phyloP scores from a whole-genome alignment of 352 stramenopile genomes.

The Pythium aphanidermatum region DNA sequence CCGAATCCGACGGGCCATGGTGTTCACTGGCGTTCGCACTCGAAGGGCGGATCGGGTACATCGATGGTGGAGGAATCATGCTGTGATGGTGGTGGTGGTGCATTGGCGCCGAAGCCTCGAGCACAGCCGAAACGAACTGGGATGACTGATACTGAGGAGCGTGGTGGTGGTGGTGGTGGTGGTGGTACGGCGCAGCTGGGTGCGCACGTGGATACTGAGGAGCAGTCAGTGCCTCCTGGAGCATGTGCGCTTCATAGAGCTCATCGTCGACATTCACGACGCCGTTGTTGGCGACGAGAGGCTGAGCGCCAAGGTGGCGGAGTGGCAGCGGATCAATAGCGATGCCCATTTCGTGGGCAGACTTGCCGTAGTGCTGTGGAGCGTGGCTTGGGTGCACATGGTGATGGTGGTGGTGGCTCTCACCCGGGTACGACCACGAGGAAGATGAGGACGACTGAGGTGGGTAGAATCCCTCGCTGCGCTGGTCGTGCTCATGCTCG shows the following conservation, averaged over 20 bases:
- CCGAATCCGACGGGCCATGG: slow-evolving; percentile 18
- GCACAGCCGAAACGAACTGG: slow-evolving; percentile 18
- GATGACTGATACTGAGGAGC: slow-evolving; percentile 14
- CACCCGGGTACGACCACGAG: slow-evolving; percentile 8
- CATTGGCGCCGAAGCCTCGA: slow-evolving; percentile 14
- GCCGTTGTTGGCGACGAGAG: background rate
- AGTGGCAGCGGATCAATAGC: slow-evolving; percentile 17
- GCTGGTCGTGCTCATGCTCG: background rate
- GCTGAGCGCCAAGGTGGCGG: slow-evolving; percentile 10
- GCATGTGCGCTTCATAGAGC: slow-evolving; percentile 29
- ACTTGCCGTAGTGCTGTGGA: slow-evolving; percentile 4
- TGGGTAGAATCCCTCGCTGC: slow-evolving; percentile 9
- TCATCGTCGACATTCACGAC: slow-evolving; percentile 18
- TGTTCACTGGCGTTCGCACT: slow-evolving; percentile 8
- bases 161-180: slow-evolving; percentile 10
- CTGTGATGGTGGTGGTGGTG: slow-evolving; percentile 11
- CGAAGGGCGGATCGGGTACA: slow-evolving; percentile 1
- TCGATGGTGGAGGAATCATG: no score
- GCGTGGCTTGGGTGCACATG: slow-evolving; percentile 2
- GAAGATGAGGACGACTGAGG: background rate
- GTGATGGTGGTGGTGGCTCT: background rate
- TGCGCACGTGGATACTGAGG: slow-evolving; percentile 13
- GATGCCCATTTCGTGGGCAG: slow-evolving; percentile 9
- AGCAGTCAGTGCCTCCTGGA: slow-evolving; percentile 25
- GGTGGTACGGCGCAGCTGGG: slow-evolving; percentile 10